A percentile compares a stretch with the other conserved stretches of the same genome.
Conservation (phyloP, 2,329 filamentous ascomycete genomes). For the Claviceps pusilla region DNA sequence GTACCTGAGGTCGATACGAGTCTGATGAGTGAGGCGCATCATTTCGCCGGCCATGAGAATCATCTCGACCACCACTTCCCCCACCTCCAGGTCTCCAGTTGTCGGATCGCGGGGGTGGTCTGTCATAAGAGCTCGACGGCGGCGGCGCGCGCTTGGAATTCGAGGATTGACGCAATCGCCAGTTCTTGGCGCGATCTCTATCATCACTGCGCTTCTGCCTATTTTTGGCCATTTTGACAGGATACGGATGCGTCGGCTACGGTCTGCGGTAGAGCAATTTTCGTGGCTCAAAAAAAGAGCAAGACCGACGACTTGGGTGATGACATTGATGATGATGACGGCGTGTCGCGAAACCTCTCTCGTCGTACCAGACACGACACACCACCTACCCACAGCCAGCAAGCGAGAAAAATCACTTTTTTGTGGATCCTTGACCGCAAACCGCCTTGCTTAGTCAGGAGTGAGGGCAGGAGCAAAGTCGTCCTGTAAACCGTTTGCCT, state of each 20-base stretch:
- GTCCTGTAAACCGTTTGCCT: background rate
- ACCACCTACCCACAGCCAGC: background rate
- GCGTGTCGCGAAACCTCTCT: background rate
- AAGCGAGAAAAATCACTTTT: background rate
- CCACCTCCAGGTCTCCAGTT: constrained; percentile 16
- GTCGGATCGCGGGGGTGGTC: constrained; percentile 12
- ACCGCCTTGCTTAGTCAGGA: constrained; percentile 3
- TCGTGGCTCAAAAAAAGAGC: background rate
- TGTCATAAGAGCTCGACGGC: constrained; percentile 6
- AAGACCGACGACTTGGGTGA: background rate
- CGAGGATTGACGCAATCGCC: constrained; percentile 3
- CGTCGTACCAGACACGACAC: background rate
- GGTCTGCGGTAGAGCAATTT: background rate
- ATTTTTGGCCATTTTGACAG: constrained; percentile 2
- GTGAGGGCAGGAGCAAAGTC: no score
- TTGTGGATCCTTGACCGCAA: background rate
- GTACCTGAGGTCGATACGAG: constrained; percentile 18
- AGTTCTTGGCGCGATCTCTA: constrained; percentile 3
- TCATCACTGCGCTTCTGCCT: constrained; percentile 5
- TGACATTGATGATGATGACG: background rate
- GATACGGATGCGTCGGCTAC: background rate
- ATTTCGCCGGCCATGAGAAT: constrained; percentile 9
- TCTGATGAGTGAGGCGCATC: constrained; percentile 12
- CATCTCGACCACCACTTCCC: constrained; percentile 11
- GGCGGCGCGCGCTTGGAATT: constrained; percentile 3